Evolutionary conservation across 2,329 filamentous ascomycete species (phyloP), one percentile per base, ranked within the genome.

Genomic region (Lachnum nothofagi): DNA sequence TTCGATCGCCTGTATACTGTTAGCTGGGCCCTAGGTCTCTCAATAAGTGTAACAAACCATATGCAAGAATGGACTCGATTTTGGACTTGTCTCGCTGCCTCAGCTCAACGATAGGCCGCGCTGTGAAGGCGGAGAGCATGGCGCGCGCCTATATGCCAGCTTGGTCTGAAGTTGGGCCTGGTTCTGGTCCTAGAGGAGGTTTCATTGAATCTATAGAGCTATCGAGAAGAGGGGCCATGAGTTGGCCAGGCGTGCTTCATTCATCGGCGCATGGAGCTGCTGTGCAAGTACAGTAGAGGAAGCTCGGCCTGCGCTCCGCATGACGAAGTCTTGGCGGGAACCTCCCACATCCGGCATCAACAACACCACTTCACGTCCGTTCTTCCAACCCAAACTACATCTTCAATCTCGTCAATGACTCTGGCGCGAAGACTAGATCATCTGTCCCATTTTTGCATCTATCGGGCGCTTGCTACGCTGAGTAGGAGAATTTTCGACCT

Each of bases 101-200:
- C 64, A 98, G 86, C 86, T 98, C 93, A 77, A 97, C 87, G 68
- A 98, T 91, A 57, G 91, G 88, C 65, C 88, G 87, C 74, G 93
- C 91, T 61, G 87, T 95, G 73, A 98, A 98, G 67, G 93, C 93
- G 71, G 91, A 94, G 71, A 98, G 85, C 93, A 96, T 96, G 70
- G 75, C 76, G 68, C 52, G 42, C 25, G n/a, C n/a, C n/a, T n/a
- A 48, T 29, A 24, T 47, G 55, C 61, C 60, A 57, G 59, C 57
- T 58, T 57, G 39, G 49, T 45, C 24, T 41, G 37, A 47, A 34
- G 25, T 31, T 24, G 29, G 46, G 23, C 42, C 45, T 37, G 49
- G 42, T 51, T 42, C 40, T 55, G 42, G 42, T 51, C 42, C 40
- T 55, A 41, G 43, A 49, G 41, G 42, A 42, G 29, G 31, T 43